phyloP scores from a whole-genome alignment of 345 rosid species.

The Combretum micranthum region DNA sequence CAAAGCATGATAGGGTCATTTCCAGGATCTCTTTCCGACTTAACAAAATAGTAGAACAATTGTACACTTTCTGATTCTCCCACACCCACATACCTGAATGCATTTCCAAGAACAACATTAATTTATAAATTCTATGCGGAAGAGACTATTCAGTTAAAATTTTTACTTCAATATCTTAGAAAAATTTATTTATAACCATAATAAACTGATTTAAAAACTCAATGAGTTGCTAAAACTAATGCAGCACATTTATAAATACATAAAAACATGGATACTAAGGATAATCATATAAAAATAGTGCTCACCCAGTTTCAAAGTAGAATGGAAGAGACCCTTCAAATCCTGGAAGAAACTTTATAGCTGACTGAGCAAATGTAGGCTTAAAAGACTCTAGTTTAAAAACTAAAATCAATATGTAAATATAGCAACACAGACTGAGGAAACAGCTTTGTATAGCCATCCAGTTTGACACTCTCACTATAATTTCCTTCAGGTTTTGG shows the following conservation, averaged over 20 bases:
- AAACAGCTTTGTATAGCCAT: not conserved
- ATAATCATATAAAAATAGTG: not conserved
- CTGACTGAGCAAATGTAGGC: constrained; percentile 7
- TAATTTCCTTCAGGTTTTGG: too few relatives aligned
- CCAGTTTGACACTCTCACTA: not conserved
- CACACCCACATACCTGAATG: constrained; percentile 44
- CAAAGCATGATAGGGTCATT: constrained; percentile 58
- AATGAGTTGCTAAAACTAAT: too few relatives aligned
- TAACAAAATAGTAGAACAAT: constrained; percentile 55
- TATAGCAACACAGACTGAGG: not conserved
- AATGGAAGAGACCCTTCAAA: constrained; percentile 62
- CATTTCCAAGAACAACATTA: too few relatives aligned
- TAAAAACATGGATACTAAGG: not conserved
- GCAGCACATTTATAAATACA: not conserved
- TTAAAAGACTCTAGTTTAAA: constrained; percentile 7
- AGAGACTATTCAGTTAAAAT: too few relatives aligned
- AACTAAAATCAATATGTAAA: not conserved
- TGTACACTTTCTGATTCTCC: constrained; percentile 40
- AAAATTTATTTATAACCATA: too few relatives aligned
- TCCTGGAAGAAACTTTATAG: constrained; percentile 52
- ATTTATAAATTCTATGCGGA: too few relatives aligned
- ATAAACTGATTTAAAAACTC: too few relatives aligned
- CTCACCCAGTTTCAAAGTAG: constrained; percentile 65
- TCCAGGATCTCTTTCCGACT: constrained; percentile 46
- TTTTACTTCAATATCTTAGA: too few relatives aligned